Evolutionary conservation across 306 rosid species (phyloP).

Genomic region (Gastrolobium villosum): DNA sequence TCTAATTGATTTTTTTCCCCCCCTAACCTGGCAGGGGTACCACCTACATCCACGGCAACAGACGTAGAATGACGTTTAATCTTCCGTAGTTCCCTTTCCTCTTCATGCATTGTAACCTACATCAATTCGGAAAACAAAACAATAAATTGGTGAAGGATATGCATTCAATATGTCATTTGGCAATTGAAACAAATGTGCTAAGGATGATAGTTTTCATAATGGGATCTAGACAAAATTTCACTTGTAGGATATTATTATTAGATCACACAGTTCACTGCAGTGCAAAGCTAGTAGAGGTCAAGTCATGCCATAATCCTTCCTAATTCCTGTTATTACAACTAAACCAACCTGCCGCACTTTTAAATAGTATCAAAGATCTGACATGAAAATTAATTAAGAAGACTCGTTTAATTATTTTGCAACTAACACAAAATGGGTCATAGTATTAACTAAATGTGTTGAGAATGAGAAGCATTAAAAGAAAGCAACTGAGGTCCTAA

Average conservation of each 20-base stretch:
- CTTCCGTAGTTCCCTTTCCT: slow-evolving; percentile 75
- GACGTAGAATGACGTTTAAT: slow-evolving; percentile 71
- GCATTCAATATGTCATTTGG: background rate
- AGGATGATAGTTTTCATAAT: background rate
- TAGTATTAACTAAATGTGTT: slow-evolving; percentile 13
- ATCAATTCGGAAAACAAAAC: slow-evolving; percentile 37
- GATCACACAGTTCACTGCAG: background rate
- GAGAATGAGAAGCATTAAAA: slow-evolving; percentile 5
- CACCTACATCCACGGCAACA: slow-evolving; percentile 63
- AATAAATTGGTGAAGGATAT: slow-evolving; percentile 29
- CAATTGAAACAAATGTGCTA: background rate
- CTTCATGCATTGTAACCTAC: slow-evolving; percentile 75
- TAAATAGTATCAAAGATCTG: background rate
- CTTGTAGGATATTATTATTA: background rate
- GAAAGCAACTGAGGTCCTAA: background rate
- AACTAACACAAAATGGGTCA: slow-evolving; percentile 29
- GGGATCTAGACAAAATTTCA: background rate
- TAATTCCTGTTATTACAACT: background rate
- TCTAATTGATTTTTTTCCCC: slow-evolving; percentile 49
- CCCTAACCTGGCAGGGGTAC: slow-evolving; percentile 44
- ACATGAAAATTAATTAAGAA: background rate
- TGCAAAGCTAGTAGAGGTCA: background rate
- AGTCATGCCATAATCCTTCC: slow-evolving; percentile 23
- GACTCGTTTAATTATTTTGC: background rate
- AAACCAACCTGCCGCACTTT: slow-evolving; percentile 7